Base-by-base conservation (phyloP, 257 asterid species). In the Solanum tacnaense region DNA sequence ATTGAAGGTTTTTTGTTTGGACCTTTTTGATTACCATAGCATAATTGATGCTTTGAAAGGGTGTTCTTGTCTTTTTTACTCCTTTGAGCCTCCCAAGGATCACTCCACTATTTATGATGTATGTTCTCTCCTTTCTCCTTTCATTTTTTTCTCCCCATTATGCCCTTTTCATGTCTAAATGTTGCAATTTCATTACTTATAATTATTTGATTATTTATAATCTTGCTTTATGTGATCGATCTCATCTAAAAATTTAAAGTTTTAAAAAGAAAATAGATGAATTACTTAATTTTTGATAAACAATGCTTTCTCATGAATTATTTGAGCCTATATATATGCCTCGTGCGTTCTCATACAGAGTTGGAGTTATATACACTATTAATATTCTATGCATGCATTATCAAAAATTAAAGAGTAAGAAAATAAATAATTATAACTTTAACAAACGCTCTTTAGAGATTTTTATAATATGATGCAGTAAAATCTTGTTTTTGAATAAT, bases 21-120 rank as follows among this genome's bases (percentile, higher is more conserved):
- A 96, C 88, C 98, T 96, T 10, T 93, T 96, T 92, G 98, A 96
- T 88, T 96, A 95, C 88, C 98, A 93, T 88, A 96, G 98, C 92
- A 92, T 96, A 41, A 60, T 94, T 91, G 98, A 95, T 31, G 99
- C 99, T 0, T 89, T 96, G 39, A 94, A 91, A 83, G 98, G 98
- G 1, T 96, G 98, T 31, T 92, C 83, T 39, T 97, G 95, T 56
- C 89, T 96, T 92, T 94, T 96, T 87, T 96, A 95, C 94, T 91
- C 94, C 44, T 95, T 95, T 86, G 96, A 95, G 92, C 94, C 93
- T 44, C 98, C 98, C 9, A 86, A 91, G 65, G 98, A 96, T 38
- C 91, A 94, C 58, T 92, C 98, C 13, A 91, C 90, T 36, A 7
- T 84, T 35, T 95, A 94, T 84, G 99, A 95, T 90, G 99, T 96